phyloP scores from a whole-genome alignment of 129 eudicot species.

The Arctium minus region DNA sequence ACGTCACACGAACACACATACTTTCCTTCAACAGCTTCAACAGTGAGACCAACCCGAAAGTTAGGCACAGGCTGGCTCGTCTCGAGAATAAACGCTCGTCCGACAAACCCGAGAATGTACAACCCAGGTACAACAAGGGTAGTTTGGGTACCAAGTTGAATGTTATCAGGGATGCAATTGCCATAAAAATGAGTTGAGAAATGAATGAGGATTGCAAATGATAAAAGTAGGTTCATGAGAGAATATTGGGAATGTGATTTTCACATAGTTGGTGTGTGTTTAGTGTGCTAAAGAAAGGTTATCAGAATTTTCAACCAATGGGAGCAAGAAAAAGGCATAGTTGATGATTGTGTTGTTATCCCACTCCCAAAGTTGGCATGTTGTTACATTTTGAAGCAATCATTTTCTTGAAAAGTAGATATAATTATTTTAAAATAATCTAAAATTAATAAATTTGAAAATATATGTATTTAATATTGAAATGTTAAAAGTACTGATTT shows the following conservation, averaged over 20 bases:
- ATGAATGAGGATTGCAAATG: slow-evolving; percentile 37
- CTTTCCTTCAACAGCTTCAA: slow-evolving; percentile 54
- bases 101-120: slow-evolving; percentile 47
- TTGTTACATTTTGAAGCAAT: neutral
- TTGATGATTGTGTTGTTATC: slow-evolving; percentile 29
- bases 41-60: slow-evolving; percentile 59
- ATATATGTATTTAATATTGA: no score
- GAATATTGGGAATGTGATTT: slow-evolving; percentile 20
- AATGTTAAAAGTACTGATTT: no score
- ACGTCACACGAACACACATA: slow-evolving; percentile 74
- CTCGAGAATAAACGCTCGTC: slow-evolving; percentile 66
- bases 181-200: slow-evolving; percentile 34
- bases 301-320: slow-evolving; percentile 23
- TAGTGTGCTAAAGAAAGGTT: slow-evolving; percentile 6
- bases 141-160: slow-evolving; percentile 50
- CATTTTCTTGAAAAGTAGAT: neutral
- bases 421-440: neutral
- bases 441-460: no score
- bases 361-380: slow-evolving; percentile 7
- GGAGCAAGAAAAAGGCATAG: slow-evolving; percentile 5
- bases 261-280: slow-evolving; percentile 32
- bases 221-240: slow-evolving; percentile 54
- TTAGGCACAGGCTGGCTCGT: slow-evolving; percentile 48
- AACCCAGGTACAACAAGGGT: slow-evolving; percentile 54
- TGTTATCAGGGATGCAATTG: slow-evolving; percentile 39